Evolutionary conservation across 441 rosid species (phyloP).

Genomic region (Gossypium schwendimanii): DNA sequence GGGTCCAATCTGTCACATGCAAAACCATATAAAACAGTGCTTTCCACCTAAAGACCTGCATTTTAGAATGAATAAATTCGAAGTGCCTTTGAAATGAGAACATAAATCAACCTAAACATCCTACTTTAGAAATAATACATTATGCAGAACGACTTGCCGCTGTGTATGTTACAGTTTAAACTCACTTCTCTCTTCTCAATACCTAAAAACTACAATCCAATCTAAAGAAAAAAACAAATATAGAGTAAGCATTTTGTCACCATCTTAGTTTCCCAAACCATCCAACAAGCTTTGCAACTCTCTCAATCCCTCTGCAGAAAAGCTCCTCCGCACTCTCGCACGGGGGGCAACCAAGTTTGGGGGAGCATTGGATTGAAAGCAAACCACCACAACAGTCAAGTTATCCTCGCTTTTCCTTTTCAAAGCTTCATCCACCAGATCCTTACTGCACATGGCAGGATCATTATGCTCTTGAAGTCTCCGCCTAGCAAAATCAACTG

Average conservation of each 20-base stretch:
- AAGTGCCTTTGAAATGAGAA: background rate
- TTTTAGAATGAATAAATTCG: background rate
- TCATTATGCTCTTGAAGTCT: conserved; percentile 79
- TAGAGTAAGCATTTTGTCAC: conserved; percentile 19
- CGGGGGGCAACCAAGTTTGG: conserved; percentile 64
- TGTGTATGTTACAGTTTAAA: conserved; percentile 47
- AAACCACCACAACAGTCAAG: conserved; percentile 61
- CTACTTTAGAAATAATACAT: conserved; percentile 15
- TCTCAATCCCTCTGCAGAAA: conserved; percentile 65
- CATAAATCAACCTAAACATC: background rate
- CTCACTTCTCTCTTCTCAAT: conserved; percentile 22
- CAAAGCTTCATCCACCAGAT: conserved; percentile 69
- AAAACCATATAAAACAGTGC: too few species aligned
- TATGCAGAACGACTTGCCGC: conserved; percentile 24
- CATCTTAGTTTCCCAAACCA: conserved; percentile 33
- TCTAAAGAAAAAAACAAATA: background rate
- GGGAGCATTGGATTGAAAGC: conserved; percentile 65
- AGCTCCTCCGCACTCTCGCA: conserved; percentile 58
- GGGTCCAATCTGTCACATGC: too few species aligned
- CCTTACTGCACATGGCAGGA: conserved; percentile 62
- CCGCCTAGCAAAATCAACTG: conserved; percentile 81
- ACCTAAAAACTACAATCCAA: conserved; percentile 24
- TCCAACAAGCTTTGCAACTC: conserved; percentile 67
- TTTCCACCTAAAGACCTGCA: background rate
- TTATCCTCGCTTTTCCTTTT: conserved; percentile 85